Conservation (phyloP, 2,329 filamentous ascomycete species). For the Xylariaceae sp. region DNA sequence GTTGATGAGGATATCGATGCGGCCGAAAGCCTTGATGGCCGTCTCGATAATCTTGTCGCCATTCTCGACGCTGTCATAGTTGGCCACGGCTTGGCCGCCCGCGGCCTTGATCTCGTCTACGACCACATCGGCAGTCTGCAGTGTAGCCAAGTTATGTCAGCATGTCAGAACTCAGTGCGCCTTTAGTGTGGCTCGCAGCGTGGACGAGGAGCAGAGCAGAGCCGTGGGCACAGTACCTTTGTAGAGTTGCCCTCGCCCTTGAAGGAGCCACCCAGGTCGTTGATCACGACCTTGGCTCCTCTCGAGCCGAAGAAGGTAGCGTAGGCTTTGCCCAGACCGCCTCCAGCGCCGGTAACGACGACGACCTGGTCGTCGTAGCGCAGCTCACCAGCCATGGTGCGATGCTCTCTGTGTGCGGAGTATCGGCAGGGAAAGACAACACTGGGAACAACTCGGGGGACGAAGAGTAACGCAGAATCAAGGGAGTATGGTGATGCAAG, state of each 20-base stretch:
- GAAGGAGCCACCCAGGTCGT: slow-evolving; percentile 88
- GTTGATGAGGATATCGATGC: slow-evolving; percentile 93
- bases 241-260: slow-evolving; percentile 83
- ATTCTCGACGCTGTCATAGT: slow-evolving; percentile 91
- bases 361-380: slow-evolving; percentile 84
- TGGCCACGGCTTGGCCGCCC: slow-evolving; percentile 92
- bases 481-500: slow-evolving; percentile 4
- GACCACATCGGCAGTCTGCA: slow-evolving; percentile 71
- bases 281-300: slow-evolving; percentile 92
- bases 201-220: no score
- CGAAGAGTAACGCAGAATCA: neutral
- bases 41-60: slow-evolving; percentile 93
- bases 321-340: slow-evolving; percentile 75
- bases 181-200: no score
- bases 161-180: no score
- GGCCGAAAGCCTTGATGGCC: slow-evolving; percentile 71
- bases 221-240: no score
- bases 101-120: slow-evolving; percentile 77
- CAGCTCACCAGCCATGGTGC: slow-evolving; percentile 32
- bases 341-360: slow-evolving; percentile 80
- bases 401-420: slow-evolving; percentile 5
- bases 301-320: slow-evolving; percentile 84
- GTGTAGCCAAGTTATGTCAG: slow-evolving; percentile 15
- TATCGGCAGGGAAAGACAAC: slow-evolving; percentile 1
- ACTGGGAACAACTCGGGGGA: neutral